Percentiles rank a stretch among this genome's conserved stretches.
These are phyloP conservation scores for Termitomyces sp. DNA, from an alignment of 768 basidiomycete species.

Conservation along the genomic window DNA sequence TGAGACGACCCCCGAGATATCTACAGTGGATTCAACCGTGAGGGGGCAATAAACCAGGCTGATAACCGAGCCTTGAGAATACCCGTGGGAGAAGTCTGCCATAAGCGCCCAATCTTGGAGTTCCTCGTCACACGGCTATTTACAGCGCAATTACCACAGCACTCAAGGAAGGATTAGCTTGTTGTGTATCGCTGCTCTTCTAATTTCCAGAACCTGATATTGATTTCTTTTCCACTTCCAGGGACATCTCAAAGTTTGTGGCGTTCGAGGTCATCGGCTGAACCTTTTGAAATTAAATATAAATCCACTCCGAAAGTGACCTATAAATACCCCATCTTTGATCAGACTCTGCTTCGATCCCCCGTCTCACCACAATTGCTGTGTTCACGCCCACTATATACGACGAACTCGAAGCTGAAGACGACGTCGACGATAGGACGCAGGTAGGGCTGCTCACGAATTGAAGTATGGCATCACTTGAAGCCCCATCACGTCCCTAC, in stretches of 20 bases:
- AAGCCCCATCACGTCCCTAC: constrained; percentile 12
- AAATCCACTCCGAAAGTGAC: constrained; percentile 8
- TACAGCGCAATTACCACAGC: background rate
- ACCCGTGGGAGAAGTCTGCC: constrained; percentile 10
- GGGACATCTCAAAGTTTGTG: constrained; percentile 2
- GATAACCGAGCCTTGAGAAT: too few relatives aligned
- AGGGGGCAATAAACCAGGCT: background rate
- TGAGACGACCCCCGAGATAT: background rate
- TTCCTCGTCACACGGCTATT: too few relatives aligned
- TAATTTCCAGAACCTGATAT: background rate
- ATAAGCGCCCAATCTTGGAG: constrained; percentile 7
- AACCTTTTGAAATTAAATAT: constrained; percentile 5
- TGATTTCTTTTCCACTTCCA: background rate
- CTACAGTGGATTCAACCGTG: background rate
- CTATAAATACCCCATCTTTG: constrained; percentile 13
- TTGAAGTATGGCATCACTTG: constrained; percentile 12
- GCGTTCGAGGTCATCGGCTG: constrained; percentile 3
- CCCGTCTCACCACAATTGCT: background rate
- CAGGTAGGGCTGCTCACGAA: background rate
- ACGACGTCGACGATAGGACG: background rate
- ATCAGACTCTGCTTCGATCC: constrained; percentile 6
- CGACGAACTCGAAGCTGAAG: background rate
- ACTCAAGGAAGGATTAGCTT: background rate
- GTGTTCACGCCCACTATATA: background rate
- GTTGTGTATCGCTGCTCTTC: background rate